phyloP scores from a whole-genome alignment of 1,284 basidiomycete species.

The Agaricales sp. region DNA sequence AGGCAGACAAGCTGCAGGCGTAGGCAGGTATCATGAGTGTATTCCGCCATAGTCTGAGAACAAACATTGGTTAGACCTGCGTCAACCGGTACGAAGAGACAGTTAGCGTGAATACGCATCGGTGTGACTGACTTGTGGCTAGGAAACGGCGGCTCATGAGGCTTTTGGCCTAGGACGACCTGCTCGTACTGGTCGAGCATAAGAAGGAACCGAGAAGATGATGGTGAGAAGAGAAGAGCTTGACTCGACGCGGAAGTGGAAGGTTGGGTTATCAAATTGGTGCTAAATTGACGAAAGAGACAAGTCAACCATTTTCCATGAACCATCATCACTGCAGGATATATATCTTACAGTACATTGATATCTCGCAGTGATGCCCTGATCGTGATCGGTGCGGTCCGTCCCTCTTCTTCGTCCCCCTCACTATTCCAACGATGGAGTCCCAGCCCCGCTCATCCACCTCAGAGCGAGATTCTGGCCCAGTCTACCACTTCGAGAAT shows the following conservation, averaged over 20 bases:
- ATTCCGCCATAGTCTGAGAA: constrained; percentile 13
- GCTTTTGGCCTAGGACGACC: background rate
- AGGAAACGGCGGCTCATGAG: background rate
- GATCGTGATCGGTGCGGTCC: background rate
- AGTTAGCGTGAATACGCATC: constrained; percentile 3
- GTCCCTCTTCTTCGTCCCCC: background rate
- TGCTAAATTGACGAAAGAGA: no score
- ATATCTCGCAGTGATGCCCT: background rate
- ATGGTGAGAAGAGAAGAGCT: background rate
- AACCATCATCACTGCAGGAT: background rate
- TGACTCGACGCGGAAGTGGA: no score
- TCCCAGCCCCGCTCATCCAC: background rate
- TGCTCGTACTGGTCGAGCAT: background rate
- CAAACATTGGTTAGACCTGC: background rate
- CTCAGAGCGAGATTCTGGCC: constrained; percentile 24
- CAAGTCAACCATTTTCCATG: background rate
- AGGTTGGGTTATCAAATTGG: no score
- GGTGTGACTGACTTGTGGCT: background rate
- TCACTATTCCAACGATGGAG: constrained; percentile 13
- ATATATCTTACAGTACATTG: no score
- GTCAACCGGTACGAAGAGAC: background rate
- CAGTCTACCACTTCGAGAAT: constrained; percentile 59
- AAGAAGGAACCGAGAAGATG: background rate
- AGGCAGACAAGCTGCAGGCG: constrained; percentile 17
- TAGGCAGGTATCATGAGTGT: constrained; percentile 20